Evolutionary conservation across 139 green algal species (phyloP), one percentile per base, ranked within the genome.

Genomic region (Chlamydomonas urium): DNA sequence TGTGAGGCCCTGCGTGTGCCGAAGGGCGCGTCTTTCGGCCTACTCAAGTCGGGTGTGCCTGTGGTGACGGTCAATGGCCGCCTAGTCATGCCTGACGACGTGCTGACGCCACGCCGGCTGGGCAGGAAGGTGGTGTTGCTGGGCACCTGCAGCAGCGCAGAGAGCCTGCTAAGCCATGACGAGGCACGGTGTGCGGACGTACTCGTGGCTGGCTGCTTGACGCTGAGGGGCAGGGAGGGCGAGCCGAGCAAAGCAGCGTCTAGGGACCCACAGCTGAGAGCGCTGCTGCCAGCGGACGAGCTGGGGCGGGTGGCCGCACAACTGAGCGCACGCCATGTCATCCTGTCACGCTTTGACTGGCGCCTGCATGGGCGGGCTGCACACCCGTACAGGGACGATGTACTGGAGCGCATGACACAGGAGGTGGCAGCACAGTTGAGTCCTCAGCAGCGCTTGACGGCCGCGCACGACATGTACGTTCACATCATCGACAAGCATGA

Each of bases 71-170:
- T 35, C 32, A 50, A 60, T 33, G 75, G 75, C 24, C 56, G 31
- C n/a, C 8, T n/a, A 1, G 62, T 81, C 14, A 17, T 50, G 1
- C 65, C 69, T 26, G 58, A 42, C 35, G 36, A 74, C 38, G 65
- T 76, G 38, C 53, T 81, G 17, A 67, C 70, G 1, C 47, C 65
- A 23, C 48, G 14, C 0, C 59, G 65, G 47, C 63, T 63, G 1
- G 75, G 75, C 21, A 66, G 75, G 4, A 62, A 47, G 38, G 65
- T 76, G 31, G 45, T 73, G 14, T 17, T 81, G 1, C 38, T 71
- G 38, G 65, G 65, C 38, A 75, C 23, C 63, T 47, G 35, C 63
- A 10, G n/a, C 32, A 33, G 36, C 48, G 34, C 60, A 6, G 23
- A 8, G 2, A 4, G 33, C 29, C 38, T 38, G 10, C 29, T 45